Conservation (phyloP, 176 grass and related monocot genomes). For the Raddia guianensis region DNA sequence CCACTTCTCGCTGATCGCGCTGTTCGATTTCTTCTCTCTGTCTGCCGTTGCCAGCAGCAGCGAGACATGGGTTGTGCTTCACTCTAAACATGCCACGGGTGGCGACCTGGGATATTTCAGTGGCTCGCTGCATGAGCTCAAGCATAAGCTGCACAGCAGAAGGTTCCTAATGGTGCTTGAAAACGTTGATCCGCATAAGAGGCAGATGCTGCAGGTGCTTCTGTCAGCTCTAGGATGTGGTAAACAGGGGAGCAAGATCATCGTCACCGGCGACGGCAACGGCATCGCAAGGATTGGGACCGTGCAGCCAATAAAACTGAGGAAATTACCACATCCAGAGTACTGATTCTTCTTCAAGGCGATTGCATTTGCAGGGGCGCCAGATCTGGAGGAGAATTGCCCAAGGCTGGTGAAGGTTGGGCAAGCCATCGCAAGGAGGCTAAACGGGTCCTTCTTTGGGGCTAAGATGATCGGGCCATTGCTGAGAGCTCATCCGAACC, state of each 20-base stretch:
- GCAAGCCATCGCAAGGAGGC: background rate
- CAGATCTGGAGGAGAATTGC: slow-evolving; percentile 11
- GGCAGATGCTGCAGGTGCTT: slow-evolving; percentile 11
- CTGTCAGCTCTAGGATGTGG: background rate
- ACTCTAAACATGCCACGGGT: too few species aligned
- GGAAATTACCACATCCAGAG: too few species aligned
- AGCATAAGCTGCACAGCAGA: background rate
- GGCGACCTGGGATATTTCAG: too few species aligned
- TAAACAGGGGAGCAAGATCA: slow-evolving; percentile 27
- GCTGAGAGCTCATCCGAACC: background rate
- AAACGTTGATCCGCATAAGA: slow-evolving; percentile 9
- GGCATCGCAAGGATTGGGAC: background rate
- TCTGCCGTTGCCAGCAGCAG: too few species aligned
- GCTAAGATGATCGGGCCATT: background rate
- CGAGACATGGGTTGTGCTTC: too few species aligned
- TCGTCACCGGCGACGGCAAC: background rate
- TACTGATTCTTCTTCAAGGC: slow-evolving; percentile 50
- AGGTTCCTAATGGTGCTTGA: slow-evolving; percentile 34
- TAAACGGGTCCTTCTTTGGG: slow-evolving; percentile 11
- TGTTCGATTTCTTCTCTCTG: background rate
- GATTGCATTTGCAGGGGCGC: background rate
- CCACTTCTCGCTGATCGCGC: background rate
- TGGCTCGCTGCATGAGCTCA: background rate
- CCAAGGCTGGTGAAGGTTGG: background rate
- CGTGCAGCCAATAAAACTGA: background rate